Percentiles rank a stretch among this genome's conserved stretches.
phyloP scores from a whole-genome alignment of 140 eudicot genomes.

The Flaveria floridana region DNA sequence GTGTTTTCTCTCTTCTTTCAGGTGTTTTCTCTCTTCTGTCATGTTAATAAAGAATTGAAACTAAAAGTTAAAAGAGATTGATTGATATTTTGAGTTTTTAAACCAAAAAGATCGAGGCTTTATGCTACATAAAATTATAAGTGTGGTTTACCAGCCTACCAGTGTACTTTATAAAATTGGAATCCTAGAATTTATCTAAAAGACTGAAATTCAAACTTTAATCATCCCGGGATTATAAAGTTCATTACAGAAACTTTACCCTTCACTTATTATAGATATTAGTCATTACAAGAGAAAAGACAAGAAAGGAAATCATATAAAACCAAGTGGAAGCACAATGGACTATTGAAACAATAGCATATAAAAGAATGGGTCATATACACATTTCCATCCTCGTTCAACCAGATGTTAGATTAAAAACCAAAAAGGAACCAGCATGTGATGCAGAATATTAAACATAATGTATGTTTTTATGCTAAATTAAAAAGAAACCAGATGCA shows the following conservation, averaged over 20 bases:
- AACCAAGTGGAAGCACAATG: neutral
- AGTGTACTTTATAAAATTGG: neutral
- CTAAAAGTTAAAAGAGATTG: no score
- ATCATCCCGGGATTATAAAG: neutral
- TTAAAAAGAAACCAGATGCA: neutral
- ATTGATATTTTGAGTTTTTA: no score
- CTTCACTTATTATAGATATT: neutral
- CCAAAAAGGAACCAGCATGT: slow-evolving; percentile 1
- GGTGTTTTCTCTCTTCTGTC: no score
- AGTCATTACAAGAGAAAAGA: neutral
- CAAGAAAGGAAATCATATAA: neutral
- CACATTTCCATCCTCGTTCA: slow-evolving; percentile 6
- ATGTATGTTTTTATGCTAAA: slow-evolving; percentile 9
- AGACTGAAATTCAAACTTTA: neutral
- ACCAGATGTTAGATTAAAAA: neutral
- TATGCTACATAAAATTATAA: slow-evolving; percentile 13
- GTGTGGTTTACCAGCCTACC: slow-evolving; percentile 1
- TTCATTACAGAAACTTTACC: neutral
- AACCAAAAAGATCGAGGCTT: no score
- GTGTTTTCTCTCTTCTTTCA: no score
- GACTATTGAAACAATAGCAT: neutral
- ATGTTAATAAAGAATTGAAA: no score
- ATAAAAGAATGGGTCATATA: slow-evolving; percentile 11
- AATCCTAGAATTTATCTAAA: slow-evolving; percentile 6
- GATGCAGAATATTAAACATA: neutral